A percentile compares a stretch with the other conserved stretches of the same genome.
Evolutionary conservation across 768 basidiomycete species (phyloP).

Genomic region (Gautieria morchelliformis): DNA sequence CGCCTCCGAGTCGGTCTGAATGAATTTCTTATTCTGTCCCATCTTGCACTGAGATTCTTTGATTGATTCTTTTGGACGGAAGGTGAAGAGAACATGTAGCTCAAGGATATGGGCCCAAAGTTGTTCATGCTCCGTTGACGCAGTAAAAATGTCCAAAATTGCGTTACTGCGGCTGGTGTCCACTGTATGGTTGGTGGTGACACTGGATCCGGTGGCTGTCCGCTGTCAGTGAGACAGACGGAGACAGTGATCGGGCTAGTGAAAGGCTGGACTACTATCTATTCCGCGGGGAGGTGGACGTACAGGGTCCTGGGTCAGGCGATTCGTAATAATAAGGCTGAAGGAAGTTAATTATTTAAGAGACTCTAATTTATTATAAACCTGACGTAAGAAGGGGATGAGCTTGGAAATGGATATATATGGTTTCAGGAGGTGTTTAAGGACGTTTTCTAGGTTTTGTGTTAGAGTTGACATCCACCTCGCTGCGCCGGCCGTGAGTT

Average conservation of each 20-base stretch:
- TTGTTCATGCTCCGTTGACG: background rate
- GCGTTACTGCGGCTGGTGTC: background rate
- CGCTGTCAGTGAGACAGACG: background rate
- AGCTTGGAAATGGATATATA: background rate
- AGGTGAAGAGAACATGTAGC: background rate
- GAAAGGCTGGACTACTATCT: background rate
- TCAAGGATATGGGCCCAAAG: slow-evolving; percentile 4
- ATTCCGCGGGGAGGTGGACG: background rate
- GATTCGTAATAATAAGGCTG: slow-evolving; percentile 3
- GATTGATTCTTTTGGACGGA: background rate
- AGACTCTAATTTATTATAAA: background rate
- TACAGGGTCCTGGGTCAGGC: background rate
- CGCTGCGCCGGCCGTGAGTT: background rate
- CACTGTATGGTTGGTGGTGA: background rate
- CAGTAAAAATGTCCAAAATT: slow-evolving; percentile 6
- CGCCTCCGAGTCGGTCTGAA: background rate
- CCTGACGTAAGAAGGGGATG: background rate
- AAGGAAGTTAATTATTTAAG: background rate
- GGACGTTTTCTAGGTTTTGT: background rate
- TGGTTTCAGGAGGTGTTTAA: background rate
- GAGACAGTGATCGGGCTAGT: background rate
- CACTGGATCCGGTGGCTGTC: background rate
- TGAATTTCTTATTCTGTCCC: too few species aligned
- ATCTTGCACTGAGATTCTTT: background rate
- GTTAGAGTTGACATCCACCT: background rate